Evolutionary conservation across 345 rosid species (phyloP).

Genomic region (Eucalyptus shirleyi): DNA sequence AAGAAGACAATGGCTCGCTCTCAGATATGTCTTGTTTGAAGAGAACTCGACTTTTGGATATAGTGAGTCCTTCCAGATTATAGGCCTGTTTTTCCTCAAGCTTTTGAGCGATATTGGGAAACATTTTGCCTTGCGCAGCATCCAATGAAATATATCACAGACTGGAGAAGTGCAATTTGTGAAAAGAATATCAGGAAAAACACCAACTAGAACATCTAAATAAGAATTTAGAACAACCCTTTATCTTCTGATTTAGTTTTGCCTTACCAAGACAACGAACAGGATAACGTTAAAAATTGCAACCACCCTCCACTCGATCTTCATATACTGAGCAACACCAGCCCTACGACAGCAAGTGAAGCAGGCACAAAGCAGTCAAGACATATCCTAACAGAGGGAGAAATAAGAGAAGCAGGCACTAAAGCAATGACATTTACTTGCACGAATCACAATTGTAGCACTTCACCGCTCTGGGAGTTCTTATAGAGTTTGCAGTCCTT

Average conservation of each 20-base stretch:
- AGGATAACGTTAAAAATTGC: constrained; percentile 70
- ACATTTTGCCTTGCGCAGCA: constrained; percentile 92
- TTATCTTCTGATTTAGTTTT: not conserved
- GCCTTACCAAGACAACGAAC: constrained; percentile 68
- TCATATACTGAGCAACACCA: constrained; percentile 96
- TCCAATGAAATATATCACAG: constrained; percentile 70
- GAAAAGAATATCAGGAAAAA: not conserved
- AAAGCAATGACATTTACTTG: constrained; percentile 40
- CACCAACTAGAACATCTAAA: not conserved
- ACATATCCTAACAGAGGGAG: not conserved
- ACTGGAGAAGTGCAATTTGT: constrained; percentile 19
- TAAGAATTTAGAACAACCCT: not conserved
- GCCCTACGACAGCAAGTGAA: constrained; percentile 35
- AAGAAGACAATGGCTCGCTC: not conserved
- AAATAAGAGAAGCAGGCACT: not conserved
- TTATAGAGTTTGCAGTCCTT: constrained; percentile 82
- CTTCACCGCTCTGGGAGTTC: constrained; percentile 47
- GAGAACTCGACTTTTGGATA: not conserved
- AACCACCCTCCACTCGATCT: constrained; percentile 82
- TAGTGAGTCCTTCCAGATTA: not conserved
- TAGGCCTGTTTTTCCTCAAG: constrained; percentile 4
- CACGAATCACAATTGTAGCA: constrained; percentile 93
- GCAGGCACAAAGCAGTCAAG: not conserved
- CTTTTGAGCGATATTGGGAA: constrained; percentile 25
- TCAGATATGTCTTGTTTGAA: not conserved